phyloP scores from a whole-genome alignment of 208 protist species.

The Willaertia magna region DNA sequence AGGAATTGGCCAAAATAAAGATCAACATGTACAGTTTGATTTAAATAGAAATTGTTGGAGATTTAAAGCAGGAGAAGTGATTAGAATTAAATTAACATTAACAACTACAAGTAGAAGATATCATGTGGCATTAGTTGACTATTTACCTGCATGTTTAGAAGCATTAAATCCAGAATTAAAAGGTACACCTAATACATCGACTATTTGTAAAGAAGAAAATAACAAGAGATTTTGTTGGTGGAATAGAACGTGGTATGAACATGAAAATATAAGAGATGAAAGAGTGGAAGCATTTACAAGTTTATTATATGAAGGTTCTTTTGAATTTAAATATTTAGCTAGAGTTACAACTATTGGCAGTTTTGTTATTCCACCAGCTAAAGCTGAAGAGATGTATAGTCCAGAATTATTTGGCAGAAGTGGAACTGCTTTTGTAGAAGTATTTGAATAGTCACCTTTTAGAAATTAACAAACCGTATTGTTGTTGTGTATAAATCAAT shows the following conservation, averaged over 20 bases:
- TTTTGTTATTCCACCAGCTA: background rate
- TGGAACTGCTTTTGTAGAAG: background rate
- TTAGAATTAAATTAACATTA: background rate
- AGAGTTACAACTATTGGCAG: background rate
- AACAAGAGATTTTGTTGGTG: background rate
- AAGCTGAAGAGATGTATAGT: slow-evolving; percentile 10
- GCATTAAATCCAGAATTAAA: background rate
- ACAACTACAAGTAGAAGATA: background rate
- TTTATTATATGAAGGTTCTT: background rate
- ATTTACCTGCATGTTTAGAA: background rate
- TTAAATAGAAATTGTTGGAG: background rate
- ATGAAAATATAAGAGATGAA: slow-evolving; percentile 16
- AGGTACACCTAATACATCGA: background rate
- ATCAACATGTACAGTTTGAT: background rate
- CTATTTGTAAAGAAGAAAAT: no score
- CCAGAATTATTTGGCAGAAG: slow-evolving; percentile 6
- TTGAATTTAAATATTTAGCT: background rate
- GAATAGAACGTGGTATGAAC: background rate
- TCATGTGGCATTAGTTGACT: background rate
- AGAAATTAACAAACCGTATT: no score
- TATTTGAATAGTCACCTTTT: background rate
- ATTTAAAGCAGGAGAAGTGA: background rate
- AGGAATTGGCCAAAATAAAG: background rate
- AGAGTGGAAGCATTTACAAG: slow-evolving; percentile 3
- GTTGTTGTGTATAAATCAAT: no score